Evolutionary conservation across 805 yeast genomes (phyloP), one percentile per base, ranked within the genome.

Genomic region (Candida wancherniae): DNA sequence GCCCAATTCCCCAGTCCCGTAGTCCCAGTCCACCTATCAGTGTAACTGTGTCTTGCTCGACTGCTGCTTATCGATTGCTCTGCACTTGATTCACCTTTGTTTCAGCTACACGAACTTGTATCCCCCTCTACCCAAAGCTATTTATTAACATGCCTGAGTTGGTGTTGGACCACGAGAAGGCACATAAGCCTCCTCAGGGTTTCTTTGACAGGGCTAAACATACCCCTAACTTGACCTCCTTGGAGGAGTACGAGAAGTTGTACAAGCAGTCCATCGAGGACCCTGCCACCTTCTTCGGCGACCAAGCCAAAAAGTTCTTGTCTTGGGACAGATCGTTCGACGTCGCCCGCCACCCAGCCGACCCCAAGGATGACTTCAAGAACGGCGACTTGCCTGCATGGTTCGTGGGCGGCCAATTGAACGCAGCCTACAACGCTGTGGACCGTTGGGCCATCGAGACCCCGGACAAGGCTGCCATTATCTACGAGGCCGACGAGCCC

Each of bases 401-500:
- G 97, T 92, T 92, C 53, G 62, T 86, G 29, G 88, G 85, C 42
- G 98, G 98, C 53, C 78, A 83, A 64, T 71, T 90, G 55, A 92
- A 92, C 55, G 98, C 98, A 23, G 69, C 81, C 42, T 90, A 84
- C 67, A 90, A 90, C 63, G 81, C 92, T 59, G 95, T 90, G 42
- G 98, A 90, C 60, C 77, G 97, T 60, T 95, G 92, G 69, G 98
- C 98, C 4, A 67, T 84, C 45, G 73, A 71, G 44, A 81, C 77
- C 53, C 97, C 98, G 26, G 73, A 84, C 55, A 87, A 88, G 63
- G 57, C 78, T 12, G 92, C 92, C 34, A 66, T 84, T 26, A 80
- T 92, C 47, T 90, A 84, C 61, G 98, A 90, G 65, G 97, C 95
- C 32, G 98, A 90, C 61, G 94, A 85, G 52, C 87, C 80, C 48